phyloP scores from a whole-genome alignment of 495 filamentous ascomycete species.

The Penicillium roqueforti region DNA sequence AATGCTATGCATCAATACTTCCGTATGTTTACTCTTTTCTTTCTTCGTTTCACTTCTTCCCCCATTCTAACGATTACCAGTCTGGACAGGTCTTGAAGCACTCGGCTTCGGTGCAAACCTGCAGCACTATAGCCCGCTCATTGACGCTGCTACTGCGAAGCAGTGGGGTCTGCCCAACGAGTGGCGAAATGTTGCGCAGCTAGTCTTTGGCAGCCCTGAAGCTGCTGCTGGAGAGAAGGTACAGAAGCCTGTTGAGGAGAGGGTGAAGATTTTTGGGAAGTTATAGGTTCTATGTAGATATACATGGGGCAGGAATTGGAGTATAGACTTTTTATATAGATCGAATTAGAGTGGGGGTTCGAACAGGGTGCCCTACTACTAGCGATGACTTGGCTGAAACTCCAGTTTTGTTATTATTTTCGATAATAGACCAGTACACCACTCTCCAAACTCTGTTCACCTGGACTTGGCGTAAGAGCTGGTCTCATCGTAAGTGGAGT shows the following conservation, averaged over 20 bases:
- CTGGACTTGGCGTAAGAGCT: too few species aligned
- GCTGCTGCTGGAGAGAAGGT: conserved; percentile 33
- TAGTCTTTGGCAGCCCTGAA: conserved; percentile 49
- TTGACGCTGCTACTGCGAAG: conserved; percentile 42
- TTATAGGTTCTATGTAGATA: conserved; percentile 4
- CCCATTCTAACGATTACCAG: conserved; percentile 10
- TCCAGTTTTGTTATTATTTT: too few species aligned
- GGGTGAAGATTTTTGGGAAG: conserved; percentile 36
- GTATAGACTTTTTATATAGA: neutral
- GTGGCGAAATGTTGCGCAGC: conserved; percentile 47
- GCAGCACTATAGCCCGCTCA: conserved; percentile 54
- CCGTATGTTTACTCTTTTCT: conserved; percentile 27
- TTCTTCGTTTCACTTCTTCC: neutral
- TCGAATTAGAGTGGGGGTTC: too few species aligned
- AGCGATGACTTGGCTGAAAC: too few species aligned
- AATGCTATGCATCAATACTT: conserved; percentile 55
- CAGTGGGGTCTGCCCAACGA: conserved; percentile 44
- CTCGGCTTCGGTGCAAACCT: conserved; percentile 53
- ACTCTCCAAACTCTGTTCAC: too few species aligned
- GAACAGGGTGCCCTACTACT: too few species aligned
- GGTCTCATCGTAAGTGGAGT: too few species aligned
- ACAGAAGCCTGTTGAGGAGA: conserved; percentile 35
- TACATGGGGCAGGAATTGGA: neutral
- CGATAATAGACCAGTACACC: too few species aligned
- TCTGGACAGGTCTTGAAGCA: conserved; percentile 50